Base-by-base conservation (phyloP, 192 early-diverging fungal species). In the Gamsiella multidivaricata region DNA sequence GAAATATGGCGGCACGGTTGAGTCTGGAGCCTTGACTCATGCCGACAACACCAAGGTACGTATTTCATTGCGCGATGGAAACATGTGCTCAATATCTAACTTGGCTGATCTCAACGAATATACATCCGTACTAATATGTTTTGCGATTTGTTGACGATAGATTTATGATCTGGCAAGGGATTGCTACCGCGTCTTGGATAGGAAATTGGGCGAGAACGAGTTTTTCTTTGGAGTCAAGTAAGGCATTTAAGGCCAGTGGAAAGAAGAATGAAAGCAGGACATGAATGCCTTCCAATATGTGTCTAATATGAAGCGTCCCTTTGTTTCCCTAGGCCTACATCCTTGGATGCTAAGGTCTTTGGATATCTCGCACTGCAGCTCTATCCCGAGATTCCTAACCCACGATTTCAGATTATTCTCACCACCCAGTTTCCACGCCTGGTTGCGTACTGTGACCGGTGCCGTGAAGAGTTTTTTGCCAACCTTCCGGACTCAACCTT, bases 161-260 rank as follows among this genome's bases (percentile, higher is more conserved):
- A 88, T 96, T 74, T 94, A 95, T 68, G 70, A 74, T 18, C 75
- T 88, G 63, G 91, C 91, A 8, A 73, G 87, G 28, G 84, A 93
- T 45, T 87, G 85, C 20, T 92, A 94, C 74, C 69, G 72, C 11
- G 83, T 83, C 37, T 76, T 98, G 42, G 85, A 90, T 26, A 82
- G 74, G 12, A 94, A 93, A 85, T 82, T 98, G 2, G 92, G 89
- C 18, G 76, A 86, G 9, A 85, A 95, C 56, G 82, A 86, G 2
- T 98, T 89, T 71, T 93, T 98, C 65, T 95, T 95, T 81, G 95
- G 94, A 6, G 81, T 88, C 45, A 80, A 65, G 89, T 90, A 80
- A 80, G 67, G 63, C n/a, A 18, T 6, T 12, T 39, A 5, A 39
- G 12, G 49, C 34, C 4, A 42, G 20, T 36, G 37, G 50, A 58